Evolutionary conservation across 495 filamentous ascomycete species (phyloP).

Genomic region (Hypoxylon fuscum): DNA sequence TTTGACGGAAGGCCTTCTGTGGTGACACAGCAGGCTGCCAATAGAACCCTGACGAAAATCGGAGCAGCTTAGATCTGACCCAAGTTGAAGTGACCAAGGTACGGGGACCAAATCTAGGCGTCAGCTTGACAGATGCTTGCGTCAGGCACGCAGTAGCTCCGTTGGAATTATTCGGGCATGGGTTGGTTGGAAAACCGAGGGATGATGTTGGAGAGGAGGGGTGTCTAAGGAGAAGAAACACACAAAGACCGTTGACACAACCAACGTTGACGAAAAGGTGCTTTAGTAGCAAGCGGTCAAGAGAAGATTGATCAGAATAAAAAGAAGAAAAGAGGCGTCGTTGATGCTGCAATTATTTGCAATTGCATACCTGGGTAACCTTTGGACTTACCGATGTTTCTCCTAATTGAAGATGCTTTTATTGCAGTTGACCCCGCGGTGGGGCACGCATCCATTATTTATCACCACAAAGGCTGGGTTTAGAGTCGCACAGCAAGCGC

Average conservation of each 20-base stretch:
- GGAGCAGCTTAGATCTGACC: slow-evolving; percentile 33
- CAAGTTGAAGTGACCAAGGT: slow-evolving; percentile 26
- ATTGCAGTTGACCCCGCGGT: slow-evolving; percentile 28
- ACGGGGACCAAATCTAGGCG: slow-evolving; percentile 19
- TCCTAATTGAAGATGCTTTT: slow-evolving; percentile 26
- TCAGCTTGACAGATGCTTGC: slow-evolving; percentile 30
- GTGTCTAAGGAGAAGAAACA: neutral
- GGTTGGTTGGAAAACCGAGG: neutral
- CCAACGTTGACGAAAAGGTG: neutral
- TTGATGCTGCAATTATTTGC: neutral
- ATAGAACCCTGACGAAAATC: slow-evolving; percentile 35
- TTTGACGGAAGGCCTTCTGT: slow-evolving; percentile 15
- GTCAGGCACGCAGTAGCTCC: slow-evolving; percentile 28
- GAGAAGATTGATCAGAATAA: neutral
- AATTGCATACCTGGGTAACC: neutral
- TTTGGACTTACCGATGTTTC: slow-evolving; percentile 29
- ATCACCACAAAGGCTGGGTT: slow-evolving; percentile 1
- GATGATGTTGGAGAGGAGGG: neutral
- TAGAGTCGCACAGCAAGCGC: slow-evolving; percentile 19
- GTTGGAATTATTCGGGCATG: slow-evolving; percentile 18
- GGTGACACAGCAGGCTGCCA: slow-evolving; percentile 33
- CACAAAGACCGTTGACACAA: neutral
- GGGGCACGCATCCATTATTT: slow-evolving; percentile 10
- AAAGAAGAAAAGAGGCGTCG: neutral
- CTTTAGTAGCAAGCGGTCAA: too few relatives aligned